Evolutionary conservation across 2,329 filamentous ascomycete genomes (phyloP), one percentile per base, ranked within the genome.

Genomic region (Ophiostoma quercus): DNA sequence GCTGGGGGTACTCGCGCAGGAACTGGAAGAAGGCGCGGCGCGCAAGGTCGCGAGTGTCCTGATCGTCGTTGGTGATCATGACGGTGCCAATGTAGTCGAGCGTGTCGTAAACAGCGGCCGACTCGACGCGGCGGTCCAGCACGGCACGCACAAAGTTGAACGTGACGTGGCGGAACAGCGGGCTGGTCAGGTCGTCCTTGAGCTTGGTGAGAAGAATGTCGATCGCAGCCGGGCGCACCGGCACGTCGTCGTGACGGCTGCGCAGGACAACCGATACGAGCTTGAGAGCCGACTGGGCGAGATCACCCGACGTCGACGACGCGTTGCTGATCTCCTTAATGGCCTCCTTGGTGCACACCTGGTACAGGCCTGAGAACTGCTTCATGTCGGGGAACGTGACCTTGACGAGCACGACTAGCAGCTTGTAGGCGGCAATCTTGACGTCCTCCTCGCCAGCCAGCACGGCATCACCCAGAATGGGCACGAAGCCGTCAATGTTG

Each of bases 41-140:
- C 16, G 94, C 94, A 51, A 96, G 83, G 77, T 97, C 92, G 68
- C 95, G 87, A 2, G 94, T 94, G 73, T 91, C 89, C 74, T 91
- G 90, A 74, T 96, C 94, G 73, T 97, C 92, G 77, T 98, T 98
- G 63, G 91, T 97, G 70, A 99, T 91, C 94, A 98, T 98, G 78
- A 97, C 90, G 3, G 87, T 89, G 66, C 92, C 92, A 39, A 96
- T 90, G 75, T 93, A 89, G 77, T 99, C 95, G 73, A 97, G 86
- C 9, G 91, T 90, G 76, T 98, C 94, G 77, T 99, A 99, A 39
- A 99, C 89, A 60, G 90, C 86, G 0, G 94, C 90, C 8, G 96
- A 93, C 75, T 97, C 86, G 62, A 98, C 84, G 77, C 91, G 94
- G 22, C 94, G 88, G 68, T 92, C 90, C 76, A 99, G 86, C 34